Base-by-base conservation (phyloP, 495 filamentous ascomycete species). In the Lichina pygmaea region DNA sequence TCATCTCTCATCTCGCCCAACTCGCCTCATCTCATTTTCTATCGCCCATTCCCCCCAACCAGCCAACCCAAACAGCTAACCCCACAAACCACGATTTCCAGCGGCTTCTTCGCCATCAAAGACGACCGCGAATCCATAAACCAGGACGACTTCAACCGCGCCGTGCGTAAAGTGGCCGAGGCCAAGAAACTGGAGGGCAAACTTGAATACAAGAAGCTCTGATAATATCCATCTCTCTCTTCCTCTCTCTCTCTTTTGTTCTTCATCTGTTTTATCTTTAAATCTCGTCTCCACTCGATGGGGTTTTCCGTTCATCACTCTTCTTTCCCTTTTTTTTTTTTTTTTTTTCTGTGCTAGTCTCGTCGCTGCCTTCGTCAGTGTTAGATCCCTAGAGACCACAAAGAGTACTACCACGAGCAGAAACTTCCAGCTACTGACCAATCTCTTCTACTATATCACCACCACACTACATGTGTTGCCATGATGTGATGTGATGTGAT, bases 111-210 rank as follows among this genome's bases (percentile, higher is more conserved):
- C 52, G 81, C 91, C 36, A 99, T 99, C 67, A 93, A 93, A 63
- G 91, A 91, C 55, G 86, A 94, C 58, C 65, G 91, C 41, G 91
- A 99, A 52, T 71, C 85, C 17, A 77, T 99, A 60, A 94, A 78
- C 62, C 91, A 95, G 58, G 91, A 99, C 53, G 91, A 99, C 57
- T 93, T 95, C 73, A 94, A 93, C 67, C 91, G 91, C 62, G 89
- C 91, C 7, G 91, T 95, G 42, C 74, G 91, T 45, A 95, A 95
- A 70, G 75, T 99, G 52, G 83, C 78, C 12, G 91, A 99, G 61
- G 69, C 82, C 34, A 99, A 99, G 81, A 99, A 99, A 62, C 60
- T 95, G 49, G 91, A 95, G 60, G 91, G 89, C 62, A 92, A 92
- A 65, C 67, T 93, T 43, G 89, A 97, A 58, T 97, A 97, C 64